Percentiles rank a stretch among this genome's conserved stretches.
Conservation (phyloP, 805 yeast genomes). For the Lachancea mirantina region DNA sequence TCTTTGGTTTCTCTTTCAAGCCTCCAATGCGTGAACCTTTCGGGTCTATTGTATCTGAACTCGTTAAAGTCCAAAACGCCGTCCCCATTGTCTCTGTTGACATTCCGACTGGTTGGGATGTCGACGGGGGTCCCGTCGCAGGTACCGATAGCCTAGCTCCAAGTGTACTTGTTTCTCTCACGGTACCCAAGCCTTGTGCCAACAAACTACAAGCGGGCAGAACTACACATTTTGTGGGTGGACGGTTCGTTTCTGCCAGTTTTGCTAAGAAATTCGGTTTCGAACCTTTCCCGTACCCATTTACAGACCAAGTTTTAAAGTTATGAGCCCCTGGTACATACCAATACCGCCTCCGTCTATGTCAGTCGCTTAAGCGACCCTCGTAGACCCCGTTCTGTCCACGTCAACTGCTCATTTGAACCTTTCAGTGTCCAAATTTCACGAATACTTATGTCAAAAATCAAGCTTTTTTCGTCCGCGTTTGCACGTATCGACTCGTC, state of each 20-base stretch:
- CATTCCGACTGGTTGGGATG: slow-evolving; percentile 97
- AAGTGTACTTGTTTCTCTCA: slow-evolving; percentile 64
- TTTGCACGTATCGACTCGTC: no score
- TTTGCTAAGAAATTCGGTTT: slow-evolving; percentile 73
- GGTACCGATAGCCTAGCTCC: slow-evolving; percentile 46
- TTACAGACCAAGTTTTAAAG: slow-evolving; percentile 49
- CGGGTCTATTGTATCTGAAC: slow-evolving; percentile 37
- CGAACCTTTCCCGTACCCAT: slow-evolving; percentile 52
- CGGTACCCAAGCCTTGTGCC: slow-evolving; percentile 93
- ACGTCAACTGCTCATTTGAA: no score
- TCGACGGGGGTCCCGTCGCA: slow-evolving; percentile 67
- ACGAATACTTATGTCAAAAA: no score
- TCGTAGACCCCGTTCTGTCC: no score
- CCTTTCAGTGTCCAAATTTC: no score
- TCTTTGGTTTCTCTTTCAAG: slow-evolving; percentile 89
- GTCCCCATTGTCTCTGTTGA: slow-evolving; percentile 76
- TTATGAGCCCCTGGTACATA: no score
- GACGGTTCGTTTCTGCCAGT: slow-evolving; percentile 64
- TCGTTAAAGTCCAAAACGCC: slow-evolving; percentile 29
- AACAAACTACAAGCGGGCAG: slow-evolving; percentile 37
- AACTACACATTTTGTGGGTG: slow-evolving; percentile 73
- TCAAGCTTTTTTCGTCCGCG: no score
- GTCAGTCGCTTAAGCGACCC: no score
- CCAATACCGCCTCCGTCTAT: no score
- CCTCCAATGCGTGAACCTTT: slow-evolving; percentile 85